These are phyloP conservation scores for Thelonectria blattea DNA, from an alignment of 2,329 filamentous ascomycete genomes.

Conservation along the genomic window DNA sequence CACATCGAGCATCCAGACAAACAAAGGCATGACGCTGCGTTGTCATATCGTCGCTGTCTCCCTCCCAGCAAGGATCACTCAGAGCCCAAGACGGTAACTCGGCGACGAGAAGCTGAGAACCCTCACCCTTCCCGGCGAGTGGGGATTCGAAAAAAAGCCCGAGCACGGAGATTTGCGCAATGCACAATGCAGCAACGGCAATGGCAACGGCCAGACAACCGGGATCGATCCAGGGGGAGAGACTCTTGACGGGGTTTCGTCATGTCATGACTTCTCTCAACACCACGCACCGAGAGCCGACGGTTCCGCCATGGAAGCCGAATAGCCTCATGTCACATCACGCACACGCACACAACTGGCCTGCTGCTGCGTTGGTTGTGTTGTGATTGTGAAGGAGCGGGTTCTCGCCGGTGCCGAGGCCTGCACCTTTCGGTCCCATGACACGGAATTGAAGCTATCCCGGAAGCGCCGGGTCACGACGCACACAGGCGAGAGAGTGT, in stretches of 20 bases:
- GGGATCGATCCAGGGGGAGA: not conserved
- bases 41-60: not conserved
- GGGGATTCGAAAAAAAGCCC: not conserved
- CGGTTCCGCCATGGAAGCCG: not conserved
- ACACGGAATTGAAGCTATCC: conserved; percentile 1
- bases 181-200: not conserved
- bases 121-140: not conserved
- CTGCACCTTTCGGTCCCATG: conserved; percentile 4
- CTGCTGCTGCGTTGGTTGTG: not conserved
- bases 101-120: not conserved
- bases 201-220: not conserved
- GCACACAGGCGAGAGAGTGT: not conserved
- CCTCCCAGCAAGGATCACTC: not conserved
- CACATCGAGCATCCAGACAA: not conserved
- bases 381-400: too few species aligned
- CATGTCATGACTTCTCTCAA: not conserved
- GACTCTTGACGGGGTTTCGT: not conserved
- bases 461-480: conserved; percentile 23
- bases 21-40: not conserved
- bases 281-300: not conserved
- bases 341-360: not conserved
- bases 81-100: not conserved
- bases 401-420: conserved; percentile 2
- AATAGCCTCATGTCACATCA: conserved; percentile 14
- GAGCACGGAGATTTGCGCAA: not conserved